A percentile compares a stretch with the other conserved stretches of the same genome.
Evolutionary conservation across 2,329 filamentous ascomycete species (phyloP).

Genomic region (Coniosporium tulheliwenetii): DNA sequence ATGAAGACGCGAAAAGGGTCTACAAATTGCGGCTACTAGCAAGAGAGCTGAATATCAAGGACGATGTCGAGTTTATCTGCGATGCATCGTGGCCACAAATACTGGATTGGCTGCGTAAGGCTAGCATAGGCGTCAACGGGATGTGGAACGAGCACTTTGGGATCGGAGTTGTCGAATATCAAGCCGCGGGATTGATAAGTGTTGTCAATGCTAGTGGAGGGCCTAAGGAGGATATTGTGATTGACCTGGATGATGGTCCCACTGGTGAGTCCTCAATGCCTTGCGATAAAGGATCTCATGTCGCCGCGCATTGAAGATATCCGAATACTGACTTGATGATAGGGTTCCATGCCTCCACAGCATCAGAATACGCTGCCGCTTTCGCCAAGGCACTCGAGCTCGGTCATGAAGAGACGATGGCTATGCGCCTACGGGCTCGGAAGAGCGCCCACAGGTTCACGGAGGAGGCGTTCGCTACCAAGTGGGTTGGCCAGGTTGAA

Average conservation of each 20-base stretch:
- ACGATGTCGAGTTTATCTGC: conserved; percentile 72
- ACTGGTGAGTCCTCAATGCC: conserved; percentile 40
- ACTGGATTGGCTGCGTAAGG: conserved; percentile 58
- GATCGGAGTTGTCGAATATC: conserved; percentile 95
- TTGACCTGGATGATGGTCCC: conserved; percentile 58
- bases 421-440: conserved; percentile 61
- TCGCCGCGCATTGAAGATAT: not conserved
- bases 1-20: conserved; percentile 63
- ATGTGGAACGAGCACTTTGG: conserved; percentile 99
- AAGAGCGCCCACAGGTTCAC: conserved; percentile 72
- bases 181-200: conserved; percentile 81
- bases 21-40: conserved; percentile 77
- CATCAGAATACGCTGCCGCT: conserved; percentile 62
- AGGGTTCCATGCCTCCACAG: conserved; percentile 76
- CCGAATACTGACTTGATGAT: not conserved
- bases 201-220: conserved; percentile 91
- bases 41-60: conserved; percentile 72
- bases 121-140: conserved; percentile 80
- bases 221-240: conserved; percentile 85
- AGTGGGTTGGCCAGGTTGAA: conserved; percentile 64
- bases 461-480: conserved; percentile 66
- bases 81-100: conserved; percentile 85
- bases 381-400: conserved; percentile 65
- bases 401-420: conserved; percentile 46
- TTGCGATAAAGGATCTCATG: not conserved